Evolutionary conservation across 129 eudicot genomes (phyloP).

Genomic region (Centella asiatica): DNA sequence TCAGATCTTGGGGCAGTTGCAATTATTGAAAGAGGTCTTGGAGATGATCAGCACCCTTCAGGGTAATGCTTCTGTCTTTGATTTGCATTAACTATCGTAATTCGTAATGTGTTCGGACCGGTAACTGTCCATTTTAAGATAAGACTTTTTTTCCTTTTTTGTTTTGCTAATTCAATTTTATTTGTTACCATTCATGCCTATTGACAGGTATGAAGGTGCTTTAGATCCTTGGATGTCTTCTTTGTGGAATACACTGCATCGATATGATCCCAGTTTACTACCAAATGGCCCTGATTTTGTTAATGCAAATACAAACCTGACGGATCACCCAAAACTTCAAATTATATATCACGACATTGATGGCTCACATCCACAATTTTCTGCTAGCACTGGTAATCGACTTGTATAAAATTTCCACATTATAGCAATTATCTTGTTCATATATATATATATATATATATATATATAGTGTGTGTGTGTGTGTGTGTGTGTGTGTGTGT

Average conservation of each 20-base stretch:
- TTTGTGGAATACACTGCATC: conserved; percentile 62
- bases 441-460: too few species aligned
- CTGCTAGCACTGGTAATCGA: conserved; percentile 22
- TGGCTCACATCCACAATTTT: conserved; percentile 27
- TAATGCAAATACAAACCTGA: conserved; percentile 27
- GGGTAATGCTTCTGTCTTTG: conserved; percentile 39
- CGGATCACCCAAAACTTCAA: conserved; percentile 65
- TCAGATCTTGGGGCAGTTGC: conserved; percentile 73
- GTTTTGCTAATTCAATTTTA: background rate
- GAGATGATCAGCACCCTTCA: conserved; percentile 99
- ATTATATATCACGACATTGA: conserved; percentile 37
- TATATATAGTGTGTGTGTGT: too few species aligned
- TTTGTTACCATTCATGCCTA: background rate
- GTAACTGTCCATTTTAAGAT: background rate
- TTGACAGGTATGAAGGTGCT: conserved; percentile 81
- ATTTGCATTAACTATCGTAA: background rate
- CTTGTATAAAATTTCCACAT: background rate
- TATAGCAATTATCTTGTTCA: conserved; percentile 4
- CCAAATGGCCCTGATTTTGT: conserved; percentile 57
- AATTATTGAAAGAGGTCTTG: conserved; percentile 78
- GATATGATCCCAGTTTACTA: conserved; percentile 39
- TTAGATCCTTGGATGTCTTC: conserved; percentile 94
- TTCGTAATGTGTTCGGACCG: too few species aligned
- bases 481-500: background rate
- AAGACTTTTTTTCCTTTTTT: background rate